These are phyloP conservation scores for Pleurotus giganteus DNA, from an alignment of 768 basidiomycete species.

Conservation along the genomic window DNA sequence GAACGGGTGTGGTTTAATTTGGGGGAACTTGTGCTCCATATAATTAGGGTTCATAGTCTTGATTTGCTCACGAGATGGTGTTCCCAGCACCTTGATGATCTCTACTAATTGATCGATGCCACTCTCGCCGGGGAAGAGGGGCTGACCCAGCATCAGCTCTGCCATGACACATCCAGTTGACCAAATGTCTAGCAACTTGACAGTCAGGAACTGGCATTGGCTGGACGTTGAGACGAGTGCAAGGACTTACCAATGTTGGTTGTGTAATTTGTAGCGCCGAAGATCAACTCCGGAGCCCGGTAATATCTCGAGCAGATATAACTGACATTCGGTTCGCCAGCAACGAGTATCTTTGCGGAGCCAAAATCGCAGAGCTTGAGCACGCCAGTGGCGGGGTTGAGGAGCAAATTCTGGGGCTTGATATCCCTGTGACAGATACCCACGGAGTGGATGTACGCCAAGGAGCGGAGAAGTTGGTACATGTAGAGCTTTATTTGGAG, in stretches of 20 bases:
- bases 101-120: conserved; percentile 99
- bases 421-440: conserved; percentile 99
- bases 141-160: conserved; percentile 98
- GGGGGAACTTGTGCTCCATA: conserved; percentile 99
- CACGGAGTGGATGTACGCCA: conserved; percentile 99
- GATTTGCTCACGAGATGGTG: conserved; percentile 98
- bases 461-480: conserved; percentile 97
- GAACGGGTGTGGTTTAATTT: conserved; percentile 99
- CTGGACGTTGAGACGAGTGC: neutral
- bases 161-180: conserved; percentile 99
- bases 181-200: conserved; percentile 78
- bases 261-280: conserved; percentile 99
- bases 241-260: conserved; percentile 88
- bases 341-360: conserved; percentile 96
- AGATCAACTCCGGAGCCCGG: conserved; percentile 98
- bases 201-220: neutral
- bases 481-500: conserved; percentile 99
- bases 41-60: conserved; percentile 99
- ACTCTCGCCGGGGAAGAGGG: conserved; percentile 97
- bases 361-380: conserved; percentile 99
- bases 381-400: conserved; percentile 95
- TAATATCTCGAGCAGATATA: conserved; percentile 99
- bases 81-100: conserved; percentile 99
- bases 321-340: conserved; percentile 98
- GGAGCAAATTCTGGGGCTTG: conserved; percentile 97